Evolutionary conservation across 768 basidiomycete genomes (phyloP), one percentile per base, ranked within the genome.

Genomic region (Gymnopilus dilepis): DNA sequence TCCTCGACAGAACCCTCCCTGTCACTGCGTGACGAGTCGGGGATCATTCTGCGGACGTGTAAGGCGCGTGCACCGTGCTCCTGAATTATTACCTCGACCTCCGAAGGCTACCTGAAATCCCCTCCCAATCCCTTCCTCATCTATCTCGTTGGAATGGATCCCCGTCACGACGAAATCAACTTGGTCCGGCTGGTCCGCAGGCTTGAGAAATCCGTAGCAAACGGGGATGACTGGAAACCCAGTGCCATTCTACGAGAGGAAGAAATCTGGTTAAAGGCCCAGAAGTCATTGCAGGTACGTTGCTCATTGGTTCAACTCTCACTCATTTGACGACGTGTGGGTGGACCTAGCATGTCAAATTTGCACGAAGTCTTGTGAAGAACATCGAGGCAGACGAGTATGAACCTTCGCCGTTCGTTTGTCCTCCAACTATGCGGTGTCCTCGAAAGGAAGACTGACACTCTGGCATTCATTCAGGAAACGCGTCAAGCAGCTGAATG

Each of bases 161-260:
- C 61, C 28, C 63, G 61, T 24, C 90, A 90, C 60, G 88, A 92
- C 75, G 82, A 84, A 65, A 84, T 92, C 12, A 92, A 92, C 72
- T 77, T 92, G 8, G 74, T 75, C 9, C 81, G 88, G 51, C 80
- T 92, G 6, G 72, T 92, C 4, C 78, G 81, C 43, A 72, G 86
- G 58, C 80, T 93, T 0, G 88, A 92, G 59, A 84, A 82, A 66
- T 78, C 82, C 9, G 73, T 84, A 0, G 74, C 64, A 59, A 78
- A 55, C 75, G 79, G 79, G 42, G 71, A 68, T 21, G 72, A 74
- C 57, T 81, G 76, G 79, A 69, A 72, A 55, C 67, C 69, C n/a
- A 60, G 53, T 21, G 53, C 60, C 2, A 37, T 6, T 1, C 59
- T 66, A 28, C 59, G 66, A 1, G 63, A 65, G 33, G 67, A 70